These are phyloP conservation scores for Penicillium macrosclerotiorum DNA, from an alignment of 495 filamentous ascomycete species.

Conservation along the genomic window DNA sequence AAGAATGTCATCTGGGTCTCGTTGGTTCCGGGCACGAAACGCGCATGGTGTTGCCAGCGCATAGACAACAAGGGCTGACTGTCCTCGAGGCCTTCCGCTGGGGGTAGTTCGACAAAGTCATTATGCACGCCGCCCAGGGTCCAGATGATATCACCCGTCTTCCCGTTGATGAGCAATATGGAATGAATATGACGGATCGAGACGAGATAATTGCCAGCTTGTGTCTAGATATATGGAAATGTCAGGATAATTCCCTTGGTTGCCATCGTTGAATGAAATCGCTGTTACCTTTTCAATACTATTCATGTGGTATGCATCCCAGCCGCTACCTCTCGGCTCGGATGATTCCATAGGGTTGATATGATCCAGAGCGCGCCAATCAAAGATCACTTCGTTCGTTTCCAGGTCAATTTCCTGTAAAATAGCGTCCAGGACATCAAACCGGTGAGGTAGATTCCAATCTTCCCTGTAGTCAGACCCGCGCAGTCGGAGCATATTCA, in stretches of 20 bases:
- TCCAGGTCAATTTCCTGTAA: constrained; percentile 39
- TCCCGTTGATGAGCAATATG: constrained; percentile 35
- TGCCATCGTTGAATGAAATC: not conserved
- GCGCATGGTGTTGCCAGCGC: not conserved
- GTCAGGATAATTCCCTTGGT: not conserved
- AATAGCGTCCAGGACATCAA: constrained; percentile 31
- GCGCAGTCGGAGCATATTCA: not conserved
- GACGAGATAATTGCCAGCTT: constrained; percentile 50
- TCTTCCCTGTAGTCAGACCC: constrained; percentile 3
- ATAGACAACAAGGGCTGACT: constrained; percentile 7
- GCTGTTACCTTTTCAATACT: constrained; percentile 46
- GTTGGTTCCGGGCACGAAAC: constrained; percentile 18
- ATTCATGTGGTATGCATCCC: constrained; percentile 53
- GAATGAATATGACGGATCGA: constrained; percentile 49
- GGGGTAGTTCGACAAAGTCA: not conserved
- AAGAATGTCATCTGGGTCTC: constrained; percentile 19
- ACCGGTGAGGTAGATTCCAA: constrained; percentile 26
- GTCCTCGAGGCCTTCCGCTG: constrained; percentile 1
- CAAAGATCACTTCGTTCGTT: constrained; percentile 33
- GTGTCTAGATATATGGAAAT: not conserved
- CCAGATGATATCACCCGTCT: constrained; percentile 41
- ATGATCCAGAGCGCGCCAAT: constrained; percentile 36
- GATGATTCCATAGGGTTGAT: constrained; percentile 22
- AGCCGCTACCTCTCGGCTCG: constrained; percentile 3
- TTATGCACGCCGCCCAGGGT: constrained; percentile 38